Percentiles rank a stretch among this genome's conserved stretches.
Conservation (phyloP, 495 filamentous ascomycete species). For the Rhizodiscina lignyota region DNA sequence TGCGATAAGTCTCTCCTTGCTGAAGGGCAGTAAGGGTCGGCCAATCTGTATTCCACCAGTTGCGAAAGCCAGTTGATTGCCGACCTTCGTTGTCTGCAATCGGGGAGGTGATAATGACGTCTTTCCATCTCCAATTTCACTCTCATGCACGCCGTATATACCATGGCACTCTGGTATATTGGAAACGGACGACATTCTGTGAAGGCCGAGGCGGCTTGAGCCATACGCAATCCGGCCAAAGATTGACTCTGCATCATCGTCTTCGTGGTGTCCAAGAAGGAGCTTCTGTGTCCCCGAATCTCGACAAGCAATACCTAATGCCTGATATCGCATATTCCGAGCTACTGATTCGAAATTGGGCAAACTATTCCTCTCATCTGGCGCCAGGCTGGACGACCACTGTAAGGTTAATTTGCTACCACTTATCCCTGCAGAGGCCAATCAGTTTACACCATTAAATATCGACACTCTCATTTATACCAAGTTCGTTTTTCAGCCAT, state of each 20-base stretch:
- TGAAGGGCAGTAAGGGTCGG: conserved; percentile 58
- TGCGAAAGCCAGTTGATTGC: too few relatives aligned
- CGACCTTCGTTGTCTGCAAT: too few relatives aligned
- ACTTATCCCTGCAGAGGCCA: conserved; percentile 10
- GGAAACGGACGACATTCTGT: conserved; percentile 44
- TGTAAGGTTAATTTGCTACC: conserved; percentile 5
- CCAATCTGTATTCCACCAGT: conserved; percentile 53
- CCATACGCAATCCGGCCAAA: conserved; percentile 55
- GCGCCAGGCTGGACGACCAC: conserved; percentile 7
- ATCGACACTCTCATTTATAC: conserved; percentile 17
- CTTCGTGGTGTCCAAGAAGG: conserved; percentile 66
- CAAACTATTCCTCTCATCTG: neutral
- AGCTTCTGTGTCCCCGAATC: conserved; percentile 32
- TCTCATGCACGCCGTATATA: conserved; percentile 51
- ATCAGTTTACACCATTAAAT: conserved; percentile 7
- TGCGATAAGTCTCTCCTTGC: conserved; percentile 51
- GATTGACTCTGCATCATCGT: conserved; percentile 79
- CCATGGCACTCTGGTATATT: conserved; percentile 74
- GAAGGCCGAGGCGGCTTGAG: conserved; percentile 39
- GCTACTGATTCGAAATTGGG: conserved; percentile 56
- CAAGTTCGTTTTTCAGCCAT: conserved; percentile 37
- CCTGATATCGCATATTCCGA: conserved; percentile 54
- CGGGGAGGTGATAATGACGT: too few relatives aligned
- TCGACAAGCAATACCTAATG: conserved; percentile 44
- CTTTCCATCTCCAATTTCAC: too few relatives aligned